A percentile compares a stretch with the other conserved stretches of the same genome.
Evolutionary conservation across 805 yeast species (phyloP).

Genomic region (Naumovozyma castellii): DNA sequence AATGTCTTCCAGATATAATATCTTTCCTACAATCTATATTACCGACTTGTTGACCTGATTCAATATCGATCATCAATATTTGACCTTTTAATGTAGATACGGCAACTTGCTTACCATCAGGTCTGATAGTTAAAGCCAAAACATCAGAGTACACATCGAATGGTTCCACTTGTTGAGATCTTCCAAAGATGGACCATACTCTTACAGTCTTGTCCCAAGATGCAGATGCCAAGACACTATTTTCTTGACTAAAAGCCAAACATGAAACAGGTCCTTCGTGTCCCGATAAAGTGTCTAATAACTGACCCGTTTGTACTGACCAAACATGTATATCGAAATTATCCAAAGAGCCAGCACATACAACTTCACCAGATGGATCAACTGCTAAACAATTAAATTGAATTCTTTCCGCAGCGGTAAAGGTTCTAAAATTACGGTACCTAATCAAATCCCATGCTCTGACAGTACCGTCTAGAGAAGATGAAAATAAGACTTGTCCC

Average conservation of each 20-base stretch:
- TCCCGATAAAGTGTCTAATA: constrained; percentile 79
- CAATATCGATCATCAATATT: constrained; percentile 73
- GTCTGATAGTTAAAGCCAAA: constrained; percentile 71
- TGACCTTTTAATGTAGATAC: constrained; percentile 86
- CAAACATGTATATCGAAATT: constrained; percentile 87
- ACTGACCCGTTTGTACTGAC: constrained; percentile 94
- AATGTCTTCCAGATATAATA: constrained; percentile 75
- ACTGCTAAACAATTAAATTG: constrained; percentile 87
- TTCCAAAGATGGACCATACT: constrained; percentile 84
- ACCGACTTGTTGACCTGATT: constrained; percentile 69
- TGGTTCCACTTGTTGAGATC: constrained; percentile 85
- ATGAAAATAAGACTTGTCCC: constrained; percentile 85
- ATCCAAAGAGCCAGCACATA: constrained; percentile 88
- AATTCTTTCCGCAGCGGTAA: constrained; percentile 80
- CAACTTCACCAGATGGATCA: constrained; percentile 94
- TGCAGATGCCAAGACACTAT: constrained; percentile 71
- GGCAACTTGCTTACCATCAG: constrained; percentile 87
- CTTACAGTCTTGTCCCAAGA: constrained; percentile 95
- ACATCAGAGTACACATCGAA: constrained; percentile 79
- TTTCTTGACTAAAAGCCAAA: constrained; percentile 74
- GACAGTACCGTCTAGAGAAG: constrained; percentile 92
- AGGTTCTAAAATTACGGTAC: constrained; percentile 88
- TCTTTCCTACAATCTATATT: constrained; percentile 80
- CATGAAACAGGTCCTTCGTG: constrained; percentile 94
- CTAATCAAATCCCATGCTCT: constrained; percentile 94